Base-by-base conservation (phyloP, 331 rosid species). In the Dryas integrifolia region DNA sequence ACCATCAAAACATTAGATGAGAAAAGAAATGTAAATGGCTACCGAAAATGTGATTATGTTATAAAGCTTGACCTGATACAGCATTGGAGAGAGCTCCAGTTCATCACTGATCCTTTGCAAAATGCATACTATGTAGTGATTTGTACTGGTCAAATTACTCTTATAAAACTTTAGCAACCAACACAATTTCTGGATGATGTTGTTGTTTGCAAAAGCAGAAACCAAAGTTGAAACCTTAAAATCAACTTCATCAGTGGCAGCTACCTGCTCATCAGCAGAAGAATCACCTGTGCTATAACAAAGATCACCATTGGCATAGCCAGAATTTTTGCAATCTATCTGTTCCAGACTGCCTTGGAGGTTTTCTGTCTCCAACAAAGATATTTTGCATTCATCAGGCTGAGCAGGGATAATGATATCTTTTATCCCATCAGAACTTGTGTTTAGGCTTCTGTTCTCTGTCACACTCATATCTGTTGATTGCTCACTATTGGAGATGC, bases 121-220 rank as follows among this genome's bases (percentile, higher is more conserved):
- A 75, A 89, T 81, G 82, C 88, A 77, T 62, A 91, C 78, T 82
- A 94, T 89, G 87, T 88, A 91, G 77, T 91, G 80, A 79, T 94
- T 94, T 76, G 90, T 89, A 60, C 80, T 77, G 57, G 80, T 71
- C 44, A 94, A 88, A 76, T 94, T 94, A 86, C 84, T 86, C 87
- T 86, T 91, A 80, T 91, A 94, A 85, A 94, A 94, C 88, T 91
- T 94, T 64, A 94, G 98, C 86, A 94, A 74, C 97, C 98, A 94
- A 76, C 98, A 91, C 52, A 88, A 56, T 69, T 86, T 91, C 84
- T 94, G 92, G 82, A 94, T 86, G 66, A 91, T 77, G 79, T 16
- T 82, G 84, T 86, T 85, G 84, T 77, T 88, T 71, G 88, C 92
- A 74, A 89, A 88, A 70, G 96, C 82, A 72, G 98, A 91, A 46